Conservation (phyloP, 805 yeast species). For the Metschnikowia gelsemii region DNA sequence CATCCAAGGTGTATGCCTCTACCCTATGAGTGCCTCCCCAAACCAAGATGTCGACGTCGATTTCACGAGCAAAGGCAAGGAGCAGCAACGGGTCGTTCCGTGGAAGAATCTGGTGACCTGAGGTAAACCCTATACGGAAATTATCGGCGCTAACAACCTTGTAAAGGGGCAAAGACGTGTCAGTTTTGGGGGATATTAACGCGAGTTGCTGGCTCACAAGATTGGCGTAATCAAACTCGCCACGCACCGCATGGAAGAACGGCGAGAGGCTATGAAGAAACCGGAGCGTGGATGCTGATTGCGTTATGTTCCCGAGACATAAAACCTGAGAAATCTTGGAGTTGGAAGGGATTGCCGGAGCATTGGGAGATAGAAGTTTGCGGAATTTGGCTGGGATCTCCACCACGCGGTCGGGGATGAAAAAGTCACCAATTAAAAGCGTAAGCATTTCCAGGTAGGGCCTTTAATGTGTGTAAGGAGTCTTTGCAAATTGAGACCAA, state of each 20-base stretch:
- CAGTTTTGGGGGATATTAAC: constrained; percentile 17
- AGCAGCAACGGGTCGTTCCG: constrained; percentile 83
- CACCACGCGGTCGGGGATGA: constrained; percentile 81
- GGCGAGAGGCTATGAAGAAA: constrained; percentile 69
- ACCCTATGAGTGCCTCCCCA: constrained; percentile 94
- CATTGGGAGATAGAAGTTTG: constrained; percentile 72
- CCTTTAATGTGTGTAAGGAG: too few relatives aligned
- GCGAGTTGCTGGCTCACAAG: constrained; percentile 35
- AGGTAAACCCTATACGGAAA: constrained; percentile 77
- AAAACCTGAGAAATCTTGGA: constrained; percentile 80
- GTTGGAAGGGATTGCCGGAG: constrained; percentile 35
- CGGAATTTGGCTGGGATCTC: constrained; percentile 63
- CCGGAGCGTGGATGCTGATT: constrained; percentile 58
- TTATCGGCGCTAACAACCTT: constrained; percentile 66
- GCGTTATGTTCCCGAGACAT: constrained; percentile 80
- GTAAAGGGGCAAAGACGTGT: constrained; percentile 51
- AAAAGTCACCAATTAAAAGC: constrained; percentile 84
- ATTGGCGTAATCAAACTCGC: constrained; percentile 67
- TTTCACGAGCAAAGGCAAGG: constrained; percentile 77
- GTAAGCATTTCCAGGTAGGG: too few relatives aligned
- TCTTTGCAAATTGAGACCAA: too few relatives aligned
- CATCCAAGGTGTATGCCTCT: constrained; percentile 90
- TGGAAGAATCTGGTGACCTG: constrained; percentile 83
- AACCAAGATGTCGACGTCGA: constrained; percentile 86
- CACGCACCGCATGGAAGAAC: constrained; percentile 72